A percentile compares a stretch with the other conserved stretches of the same genome.
Evolutionary conservation across 345 rosid species (phyloP).

Genomic region (Durio zibethinus): DNA sequence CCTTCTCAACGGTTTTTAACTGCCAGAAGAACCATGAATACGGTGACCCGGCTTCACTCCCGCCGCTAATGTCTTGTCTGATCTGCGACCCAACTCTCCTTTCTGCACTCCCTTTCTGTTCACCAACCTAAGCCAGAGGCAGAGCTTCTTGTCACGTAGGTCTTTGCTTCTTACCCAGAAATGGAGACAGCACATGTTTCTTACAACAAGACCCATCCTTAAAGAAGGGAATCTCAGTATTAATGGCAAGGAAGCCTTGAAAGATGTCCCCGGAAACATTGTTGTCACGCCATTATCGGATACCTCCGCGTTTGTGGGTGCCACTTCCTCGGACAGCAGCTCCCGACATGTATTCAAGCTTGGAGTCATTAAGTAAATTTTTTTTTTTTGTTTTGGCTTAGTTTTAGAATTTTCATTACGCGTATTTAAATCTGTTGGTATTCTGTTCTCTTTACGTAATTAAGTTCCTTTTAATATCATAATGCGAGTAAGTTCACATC

Average conservation of each 20-base stretch:
- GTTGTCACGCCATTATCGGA: constrained; percentile 37
- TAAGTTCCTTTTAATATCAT: background rate
- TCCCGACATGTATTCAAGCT: constrained; percentile 54
- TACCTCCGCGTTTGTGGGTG: constrained; percentile 47
- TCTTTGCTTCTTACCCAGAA: constrained; percentile 12
- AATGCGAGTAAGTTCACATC: background rate
- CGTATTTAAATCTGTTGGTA: background rate
- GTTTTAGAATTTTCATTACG: background rate
- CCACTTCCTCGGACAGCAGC: constrained; percentile 28
- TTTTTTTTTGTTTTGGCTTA: too few relatives aligned
- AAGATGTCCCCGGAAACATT: constrained; percentile 39
- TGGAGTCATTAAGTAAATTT: constrained; percentile 38
- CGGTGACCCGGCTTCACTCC: background rate
- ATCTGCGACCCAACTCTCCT: constrained; percentile 7
- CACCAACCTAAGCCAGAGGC: constrained; percentile 7
- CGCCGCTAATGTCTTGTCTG: background rate
- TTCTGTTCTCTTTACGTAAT: background rate
- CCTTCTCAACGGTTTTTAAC: background rate
- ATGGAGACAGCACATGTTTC: constrained; percentile 40
- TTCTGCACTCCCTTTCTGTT: constrained; percentile 2
- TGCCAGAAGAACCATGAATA: background rate
- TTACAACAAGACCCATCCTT: constrained; percentile 33
- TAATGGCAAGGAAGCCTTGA: constrained; percentile 31
- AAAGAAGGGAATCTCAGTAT: constrained; percentile 39
- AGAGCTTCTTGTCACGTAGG: background rate